phyloP scores from a whole-genome alignment of 2,329 filamentous ascomycete genomes.

The Hymenotorrendiella dingleyae region DNA sequence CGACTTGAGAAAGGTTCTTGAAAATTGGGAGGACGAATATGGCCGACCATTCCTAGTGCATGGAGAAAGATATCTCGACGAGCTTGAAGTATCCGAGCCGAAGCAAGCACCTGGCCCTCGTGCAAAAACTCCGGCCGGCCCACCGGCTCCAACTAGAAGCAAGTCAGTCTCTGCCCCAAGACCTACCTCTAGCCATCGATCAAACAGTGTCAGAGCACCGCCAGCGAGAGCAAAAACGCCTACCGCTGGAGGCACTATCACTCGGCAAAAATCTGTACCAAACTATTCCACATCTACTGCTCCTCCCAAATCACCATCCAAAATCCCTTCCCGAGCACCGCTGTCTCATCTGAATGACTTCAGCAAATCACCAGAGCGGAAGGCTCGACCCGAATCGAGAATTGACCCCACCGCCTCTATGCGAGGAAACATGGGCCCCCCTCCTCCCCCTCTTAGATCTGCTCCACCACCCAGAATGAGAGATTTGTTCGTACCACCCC shows the following conservation, averaged over 20 bases:
- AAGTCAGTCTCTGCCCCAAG: constrained; percentile 22
- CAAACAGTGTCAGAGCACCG: constrained; percentile 26
- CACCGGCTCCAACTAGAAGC: constrained; percentile 41
- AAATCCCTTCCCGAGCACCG: constrained; percentile 64
- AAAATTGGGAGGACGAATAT: constrained; percentile 89
- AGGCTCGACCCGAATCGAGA: constrained; percentile 22
- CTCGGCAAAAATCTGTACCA: constrained; percentile 26
- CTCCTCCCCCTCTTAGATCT: constrained; percentile 48
- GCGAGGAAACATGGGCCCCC: constrained; percentile 43
- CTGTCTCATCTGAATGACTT: constrained; percentile 64
- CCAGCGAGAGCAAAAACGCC: constrained; percentile 46
- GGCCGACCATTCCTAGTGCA: constrained; percentile 89
- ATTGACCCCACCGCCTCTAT: constrained; percentile 32
- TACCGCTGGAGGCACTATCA: constrained; percentile 34
- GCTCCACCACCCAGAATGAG: constrained; percentile 90
- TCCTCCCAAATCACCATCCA: constrained; percentile 51
- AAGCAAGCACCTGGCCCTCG: constrained; percentile 55
- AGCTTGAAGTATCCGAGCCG: constrained; percentile 60
- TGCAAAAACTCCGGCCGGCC: constrained; percentile 70
- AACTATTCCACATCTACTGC: too few relatives aligned
- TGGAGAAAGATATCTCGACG: constrained; percentile 84
- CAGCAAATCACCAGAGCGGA: constrained; percentile 77
- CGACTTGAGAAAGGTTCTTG: constrained; percentile 76
- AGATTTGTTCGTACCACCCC: constrained; percentile 58
- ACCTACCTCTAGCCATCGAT: constrained; percentile 23